These are phyloP conservation scores for Lindgomyces ingoldianus DNA, from an alignment of 495 filamentous ascomycete species.

Conservation along the genomic window DNA sequence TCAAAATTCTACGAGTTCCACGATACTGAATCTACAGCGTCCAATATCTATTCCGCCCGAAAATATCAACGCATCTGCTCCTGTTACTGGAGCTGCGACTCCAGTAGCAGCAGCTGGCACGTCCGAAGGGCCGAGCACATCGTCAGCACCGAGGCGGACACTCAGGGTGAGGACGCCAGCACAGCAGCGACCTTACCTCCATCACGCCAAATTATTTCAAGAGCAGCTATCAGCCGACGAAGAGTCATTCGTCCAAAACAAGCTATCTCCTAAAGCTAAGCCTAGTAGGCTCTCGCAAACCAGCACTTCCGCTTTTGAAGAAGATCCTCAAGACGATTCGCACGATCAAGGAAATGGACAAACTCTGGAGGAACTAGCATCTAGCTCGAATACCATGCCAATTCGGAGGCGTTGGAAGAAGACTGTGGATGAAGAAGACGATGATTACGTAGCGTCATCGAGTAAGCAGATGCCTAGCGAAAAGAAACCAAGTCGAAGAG, in stretches of 20 bases:
- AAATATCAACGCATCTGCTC: neutral
- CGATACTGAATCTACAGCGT: no score
- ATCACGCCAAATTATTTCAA: constrained; percentile 24
- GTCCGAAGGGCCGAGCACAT: neutral
- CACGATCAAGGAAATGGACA: neutral
- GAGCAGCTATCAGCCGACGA: neutral
- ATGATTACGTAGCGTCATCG: neutral
- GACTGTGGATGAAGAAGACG: neutral
- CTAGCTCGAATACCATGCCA: neutral
- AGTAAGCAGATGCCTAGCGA: neutral
- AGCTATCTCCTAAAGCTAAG: neutral
- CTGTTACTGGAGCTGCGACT: constrained; percentile 3
- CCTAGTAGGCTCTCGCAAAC: constrained; percentile 2
- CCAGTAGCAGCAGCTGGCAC: neutral
- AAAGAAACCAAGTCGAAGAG: neutral
- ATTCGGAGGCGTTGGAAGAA: neutral
- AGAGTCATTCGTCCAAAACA: neutral
- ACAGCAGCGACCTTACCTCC: constrained; percentile 30
- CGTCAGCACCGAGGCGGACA: constrained; percentile 19
- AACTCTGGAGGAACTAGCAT: neutral
- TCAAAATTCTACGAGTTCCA: neutral
- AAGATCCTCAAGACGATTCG: neutral
- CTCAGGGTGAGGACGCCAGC: constrained; percentile 25
- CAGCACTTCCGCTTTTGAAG: neutral
- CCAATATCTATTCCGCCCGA: no score